phyloP scores from a whole-genome alignment of 2,329 filamentous ascomycete genomes.

The Aspergillus aculeatinus region DNA sequence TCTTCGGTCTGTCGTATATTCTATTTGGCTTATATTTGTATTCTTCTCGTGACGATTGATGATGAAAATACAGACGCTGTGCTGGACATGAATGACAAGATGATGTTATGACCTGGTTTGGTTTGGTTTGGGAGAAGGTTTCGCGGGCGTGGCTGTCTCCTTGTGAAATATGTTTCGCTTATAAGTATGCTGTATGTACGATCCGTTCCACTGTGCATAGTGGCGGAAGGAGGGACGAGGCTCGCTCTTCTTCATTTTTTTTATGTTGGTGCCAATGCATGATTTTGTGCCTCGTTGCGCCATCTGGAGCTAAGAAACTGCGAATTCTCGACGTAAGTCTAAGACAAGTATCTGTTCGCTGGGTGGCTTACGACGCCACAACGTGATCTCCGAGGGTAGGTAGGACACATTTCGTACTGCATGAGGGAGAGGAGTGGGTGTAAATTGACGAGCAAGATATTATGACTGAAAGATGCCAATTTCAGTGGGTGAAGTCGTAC shows the following conservation, averaged over 20 bases:
- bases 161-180: neutral
- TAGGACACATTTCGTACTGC: too few species aligned
- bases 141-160: neutral
- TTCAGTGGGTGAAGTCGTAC: too few species aligned
- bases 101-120: neutral
- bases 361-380: too few species aligned
- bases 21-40: slow-evolving; percentile 1
- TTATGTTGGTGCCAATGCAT: neutral
- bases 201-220: neutral
- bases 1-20: neutral
- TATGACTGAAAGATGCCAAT: too few species aligned
- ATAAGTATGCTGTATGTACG: neutral
- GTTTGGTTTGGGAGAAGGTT: neutral
- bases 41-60: neutral
- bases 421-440: too few species aligned
- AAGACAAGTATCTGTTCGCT: neutral
- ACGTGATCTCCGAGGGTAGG: too few species aligned
- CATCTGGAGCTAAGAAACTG: neutral
- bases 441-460: too few species aligned
- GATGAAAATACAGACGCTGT: neutral
- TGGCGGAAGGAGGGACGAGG: neutral
- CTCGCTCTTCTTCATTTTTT: neutral
- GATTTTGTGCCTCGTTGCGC: neutral
- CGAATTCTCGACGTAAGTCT: neutral
- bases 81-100: neutral